phyloP scores from a whole-genome alignment of 208 protist genomes.

The Wallacemonas sp. region DNA sequence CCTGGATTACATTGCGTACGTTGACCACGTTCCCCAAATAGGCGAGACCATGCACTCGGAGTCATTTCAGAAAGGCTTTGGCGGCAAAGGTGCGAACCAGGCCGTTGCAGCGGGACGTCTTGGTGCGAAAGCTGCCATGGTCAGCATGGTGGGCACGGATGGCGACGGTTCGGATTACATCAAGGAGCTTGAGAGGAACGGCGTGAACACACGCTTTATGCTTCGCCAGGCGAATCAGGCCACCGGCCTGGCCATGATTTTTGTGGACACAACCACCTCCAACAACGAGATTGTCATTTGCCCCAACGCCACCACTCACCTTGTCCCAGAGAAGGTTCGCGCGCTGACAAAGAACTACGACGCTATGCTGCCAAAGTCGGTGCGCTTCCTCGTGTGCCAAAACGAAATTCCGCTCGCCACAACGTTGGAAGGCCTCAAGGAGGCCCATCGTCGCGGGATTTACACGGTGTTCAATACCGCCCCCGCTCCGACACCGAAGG shows the following conservation, averaged over 20 bases:
- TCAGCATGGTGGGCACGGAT: conserved; percentile 87
- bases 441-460: conserved; percentile 70
- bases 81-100: conserved; percentile 95
- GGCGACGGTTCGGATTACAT: conserved; percentile 87
- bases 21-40: conserved; percentile 81
- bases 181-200: conserved; percentile 72
- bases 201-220: conserved; percentile 78
- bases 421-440: conserved; percentile 80
- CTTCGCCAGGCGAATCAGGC: conserved; percentile 39
- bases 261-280: conserved; percentile 83
- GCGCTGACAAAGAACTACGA: conserved; percentile 56
- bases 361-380: conserved; percentile 44
- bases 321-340: conserved; percentile 62
- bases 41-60: conserved; percentile 93
- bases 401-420: conserved; percentile 90
- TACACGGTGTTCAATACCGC: conserved; percentile 94
- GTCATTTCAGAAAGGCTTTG: conserved; percentile 89
- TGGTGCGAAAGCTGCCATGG: conserved; percentile 82
- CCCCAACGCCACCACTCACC: conserved; percentile 79
- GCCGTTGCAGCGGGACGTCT: conserved; percentile 82
- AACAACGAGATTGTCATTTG: conserved; percentile 94
- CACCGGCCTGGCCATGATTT: conserved; percentile 91
- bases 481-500: conserved; percentile 74
- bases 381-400: conserved; percentile 88
- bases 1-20: conserved; percentile 90